Base-by-base conservation (phyloP, 108 stramenopile species). In the Cyclotella baltica region DNA sequence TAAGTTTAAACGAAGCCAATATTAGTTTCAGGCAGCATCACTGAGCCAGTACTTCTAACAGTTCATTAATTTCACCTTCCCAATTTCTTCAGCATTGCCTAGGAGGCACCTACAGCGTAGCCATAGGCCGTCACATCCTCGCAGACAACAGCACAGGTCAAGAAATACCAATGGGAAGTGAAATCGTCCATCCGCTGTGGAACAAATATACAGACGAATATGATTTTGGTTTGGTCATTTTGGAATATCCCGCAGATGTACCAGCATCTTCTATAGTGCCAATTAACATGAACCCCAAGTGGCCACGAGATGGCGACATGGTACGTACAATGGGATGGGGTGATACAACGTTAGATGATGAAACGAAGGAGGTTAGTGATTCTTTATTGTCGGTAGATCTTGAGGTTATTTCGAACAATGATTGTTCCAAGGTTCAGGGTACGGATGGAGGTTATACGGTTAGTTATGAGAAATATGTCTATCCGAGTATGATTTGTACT, bases 281-380 rank as follows among this genome's bases (percentile, higher is more conserved):
- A 1, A 36, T 62, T 16, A 62, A 62, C 31, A 33, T 30, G 37
- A 6, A 59, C 51, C 8, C 69, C 16, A 1, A 13, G 34, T 23
- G 22, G 0, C 59, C 58, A 4, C 3, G 10, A 8, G 37, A 22
- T 1, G 38, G 70, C 22, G 25, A 22, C 22, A 20, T 66, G 16
- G 53, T 62, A 4, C 28, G n/a, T 0, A 69, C 57, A 0, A 72
- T 78, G 56, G 77, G 77, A 35, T 78, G 51, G 52, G 77, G 77
- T 13, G 48, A 53, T 36, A 29, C 30, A 11, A 53, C 61, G 19
- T 25, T 25, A 22, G 61, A 66, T 4, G 63, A 34, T 18, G 35
- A 66, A 19, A 52, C 47, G 23, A 66, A 37, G n/a, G 40, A 3
- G 0, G 19, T 30, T 2, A 38, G 38, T 19, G 46, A 35, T 20